Conservation (phyloP, 2,329 filamentous ascomycete genomes). For the Paraphoma chrysanthemicola region DNA sequence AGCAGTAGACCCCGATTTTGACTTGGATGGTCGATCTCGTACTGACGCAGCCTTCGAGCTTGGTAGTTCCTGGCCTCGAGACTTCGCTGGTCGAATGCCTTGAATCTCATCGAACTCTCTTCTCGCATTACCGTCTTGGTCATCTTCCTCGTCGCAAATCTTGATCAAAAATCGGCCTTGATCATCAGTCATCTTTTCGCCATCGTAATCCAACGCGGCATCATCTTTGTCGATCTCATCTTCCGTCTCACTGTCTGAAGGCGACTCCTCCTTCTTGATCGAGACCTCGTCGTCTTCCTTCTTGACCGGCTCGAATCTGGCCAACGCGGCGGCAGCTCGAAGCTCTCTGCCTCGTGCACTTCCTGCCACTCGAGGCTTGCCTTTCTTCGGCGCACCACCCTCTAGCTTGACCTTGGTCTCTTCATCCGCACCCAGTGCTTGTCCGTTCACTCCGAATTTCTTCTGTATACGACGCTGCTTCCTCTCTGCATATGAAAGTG, state of each 20-base stretch:
- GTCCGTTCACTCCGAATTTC: constrained; percentile 77
- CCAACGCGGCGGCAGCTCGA: constrained; percentile 77
- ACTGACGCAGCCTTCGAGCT: background rate
- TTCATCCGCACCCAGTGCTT: constrained; percentile 73
- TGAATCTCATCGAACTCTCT: constrained; percentile 74
- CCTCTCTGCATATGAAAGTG: constrained; percentile 72
- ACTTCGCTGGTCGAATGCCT: constrained; percentile 42
- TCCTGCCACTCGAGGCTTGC: constrained; percentile 75
- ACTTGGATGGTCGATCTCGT: background rate
- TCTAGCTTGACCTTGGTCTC: constrained; percentile 71
- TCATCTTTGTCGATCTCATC: constrained; percentile 49
- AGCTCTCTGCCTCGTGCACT: constrained; percentile 78
- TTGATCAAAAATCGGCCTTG: constrained; percentile 72
- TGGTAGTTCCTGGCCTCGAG: background rate
- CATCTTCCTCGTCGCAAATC: constrained; percentile 75
- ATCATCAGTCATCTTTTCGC: constrained; percentile 68
- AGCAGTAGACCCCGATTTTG: background rate
- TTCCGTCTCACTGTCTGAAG: constrained; percentile 44
- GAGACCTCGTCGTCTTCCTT: constrained; percentile 47
- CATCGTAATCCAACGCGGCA: constrained; percentile 70
- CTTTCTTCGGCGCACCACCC: constrained; percentile 65
- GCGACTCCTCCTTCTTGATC: constrained; percentile 44
- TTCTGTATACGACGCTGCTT: constrained; percentile 75
- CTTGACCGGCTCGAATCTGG: constrained; percentile 67
- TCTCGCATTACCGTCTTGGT: constrained; percentile 42